Evolutionary conservation across 1,284 basidiomycete species (phyloP).

Genomic region (Rhizoctonia solani): DNA sequence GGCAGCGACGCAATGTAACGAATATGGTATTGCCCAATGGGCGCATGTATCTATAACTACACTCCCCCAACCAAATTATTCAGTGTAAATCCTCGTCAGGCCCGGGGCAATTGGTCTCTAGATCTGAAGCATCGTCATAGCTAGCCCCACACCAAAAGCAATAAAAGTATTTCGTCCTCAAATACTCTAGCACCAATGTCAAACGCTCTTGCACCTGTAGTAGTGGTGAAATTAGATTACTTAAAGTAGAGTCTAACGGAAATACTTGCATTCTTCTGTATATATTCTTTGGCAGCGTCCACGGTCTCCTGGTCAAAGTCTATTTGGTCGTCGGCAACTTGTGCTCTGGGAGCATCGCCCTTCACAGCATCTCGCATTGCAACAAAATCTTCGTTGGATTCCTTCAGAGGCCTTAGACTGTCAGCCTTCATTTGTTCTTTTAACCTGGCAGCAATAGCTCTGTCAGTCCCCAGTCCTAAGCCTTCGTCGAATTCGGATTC

Average conservation of each 20-base stretch:
- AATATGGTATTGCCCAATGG: no score
- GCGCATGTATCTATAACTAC: not conserved
- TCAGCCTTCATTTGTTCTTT: conserved; percentile 37
- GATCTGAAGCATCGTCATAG: conserved; percentile 64
- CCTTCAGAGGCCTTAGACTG: conserved; percentile 31
- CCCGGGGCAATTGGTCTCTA: conserved; percentile 73
- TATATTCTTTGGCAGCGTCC: conserved; percentile 67
- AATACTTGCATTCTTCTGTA: conserved; percentile 63
- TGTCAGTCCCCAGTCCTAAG: conserved; percentile 4
- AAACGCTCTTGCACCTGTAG: conserved; percentile 70
- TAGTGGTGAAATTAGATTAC: conserved; percentile 28
- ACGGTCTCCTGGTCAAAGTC: conserved; percentile 58
- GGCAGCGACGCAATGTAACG: conserved; percentile 7
- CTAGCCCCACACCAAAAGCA: conserved; percentile 87
- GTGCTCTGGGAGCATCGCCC: not conserved
- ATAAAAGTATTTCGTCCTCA: conserved; percentile 70
- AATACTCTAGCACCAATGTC: conserved; percentile 66
- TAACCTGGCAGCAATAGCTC: conserved; percentile 17
- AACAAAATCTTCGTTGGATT: conserved; percentile 24
- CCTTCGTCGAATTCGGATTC: conserved; percentile 30
- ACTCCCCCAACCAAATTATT: not conserved
- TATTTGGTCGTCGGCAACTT: conserved; percentile 41
- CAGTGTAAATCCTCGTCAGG: conserved; percentile 71
- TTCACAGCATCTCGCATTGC: conserved; percentile 15
- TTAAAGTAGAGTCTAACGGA: conserved; percentile 26